Percentiles rank a stretch among this genome's conserved stretches.
phyloP scores from a whole-genome alignment of 2,329 filamentous ascomycete species.

The Diaporthe sp. region DNA sequence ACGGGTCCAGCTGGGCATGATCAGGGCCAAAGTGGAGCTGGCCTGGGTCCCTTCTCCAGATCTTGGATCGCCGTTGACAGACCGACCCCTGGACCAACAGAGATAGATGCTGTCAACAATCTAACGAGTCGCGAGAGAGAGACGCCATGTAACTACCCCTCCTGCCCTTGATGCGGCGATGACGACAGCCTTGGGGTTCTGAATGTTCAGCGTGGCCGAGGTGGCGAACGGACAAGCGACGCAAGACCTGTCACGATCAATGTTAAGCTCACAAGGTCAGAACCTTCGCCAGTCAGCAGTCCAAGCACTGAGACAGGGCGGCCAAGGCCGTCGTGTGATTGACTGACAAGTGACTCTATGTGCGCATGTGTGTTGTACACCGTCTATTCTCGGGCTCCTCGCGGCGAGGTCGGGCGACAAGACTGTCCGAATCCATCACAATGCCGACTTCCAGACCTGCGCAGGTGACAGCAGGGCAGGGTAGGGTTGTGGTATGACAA shows the following conservation, averaged over 20 bases:
- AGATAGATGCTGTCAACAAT: background rate
- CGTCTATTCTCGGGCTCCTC: background rate
- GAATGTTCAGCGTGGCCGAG: background rate
- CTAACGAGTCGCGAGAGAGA: background rate
- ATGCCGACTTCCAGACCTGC: constrained; percentile 10
- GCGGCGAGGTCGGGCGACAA: background rate
- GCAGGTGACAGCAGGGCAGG: background rate
- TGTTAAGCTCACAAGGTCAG: background rate
- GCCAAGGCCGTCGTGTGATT: background rate
- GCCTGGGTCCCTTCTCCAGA: constrained; percentile 30
- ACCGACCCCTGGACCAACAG: constrained; percentile 4
- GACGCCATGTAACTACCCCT: background rate
- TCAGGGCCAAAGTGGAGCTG: constrained; percentile 29
- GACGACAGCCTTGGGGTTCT: background rate
- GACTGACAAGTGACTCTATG: background rate
- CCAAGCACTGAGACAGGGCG: constrained; percentile 20
- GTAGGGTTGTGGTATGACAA: constrained; percentile 12
- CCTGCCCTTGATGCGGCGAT: background rate
- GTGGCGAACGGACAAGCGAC: background rate
- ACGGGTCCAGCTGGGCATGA: constrained; percentile 8
- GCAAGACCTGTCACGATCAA: background rate
- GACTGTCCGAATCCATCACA: constrained; percentile 13
- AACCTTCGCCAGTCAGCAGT: constrained; percentile 1
- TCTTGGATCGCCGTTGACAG: constrained; percentile 28
- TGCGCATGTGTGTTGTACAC: background rate